Evolutionary conservation across 1,139 yeast species (phyloP).

Genomic region (Sugiyamaella paludigena): DNA sequence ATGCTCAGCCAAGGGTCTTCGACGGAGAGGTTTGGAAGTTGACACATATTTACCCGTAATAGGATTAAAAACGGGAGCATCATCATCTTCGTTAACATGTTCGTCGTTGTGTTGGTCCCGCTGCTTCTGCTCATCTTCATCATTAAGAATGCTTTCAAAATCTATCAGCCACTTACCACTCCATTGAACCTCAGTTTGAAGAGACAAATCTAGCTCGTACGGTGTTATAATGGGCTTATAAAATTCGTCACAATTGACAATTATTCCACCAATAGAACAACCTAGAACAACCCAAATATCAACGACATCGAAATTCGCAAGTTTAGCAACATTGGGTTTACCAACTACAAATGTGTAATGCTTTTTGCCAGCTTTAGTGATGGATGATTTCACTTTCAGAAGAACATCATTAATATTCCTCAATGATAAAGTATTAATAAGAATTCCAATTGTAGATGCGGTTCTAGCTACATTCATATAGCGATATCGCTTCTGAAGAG

Average conservation of each 20-base stretch:
- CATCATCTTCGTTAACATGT: constrained; percentile 42
- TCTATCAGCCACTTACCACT: constrained; percentile 91
- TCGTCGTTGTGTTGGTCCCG: constrained; percentile 25
- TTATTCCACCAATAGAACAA: constrained; percentile 91
- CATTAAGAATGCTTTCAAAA: constrained; percentile 52
- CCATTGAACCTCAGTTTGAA: constrained; percentile 75
- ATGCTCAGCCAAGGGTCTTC: constrained; percentile 48
- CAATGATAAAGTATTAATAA: constrained; percentile 84
- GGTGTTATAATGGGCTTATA: constrained; percentile 93
- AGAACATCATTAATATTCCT: constrained; percentile 65
- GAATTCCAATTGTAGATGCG: constrained; percentile 87
- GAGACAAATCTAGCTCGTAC: constrained; percentile 79
- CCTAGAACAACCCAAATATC: constrained; percentile 95
- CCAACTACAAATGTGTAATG: constrained; percentile 95
- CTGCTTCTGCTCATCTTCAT: constrained; percentile 22
- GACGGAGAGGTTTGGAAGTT: constrained; percentile 69
- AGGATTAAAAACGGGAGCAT: constrained; percentile 80
- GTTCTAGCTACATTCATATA: constrained; percentile 85
- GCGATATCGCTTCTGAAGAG: constrained; percentile 73
- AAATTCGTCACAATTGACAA: constrained; percentile 75
- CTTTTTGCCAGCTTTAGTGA: constrained; percentile 78
- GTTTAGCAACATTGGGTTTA: constrained; percentile 95
- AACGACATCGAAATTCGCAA: constrained; percentile 89
- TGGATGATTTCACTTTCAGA: constrained; percentile 56
- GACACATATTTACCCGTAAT: constrained; percentile 76